phyloP scores from a whole-genome alignment of 306 rosid genomes.

The Malus fusca region DNA sequence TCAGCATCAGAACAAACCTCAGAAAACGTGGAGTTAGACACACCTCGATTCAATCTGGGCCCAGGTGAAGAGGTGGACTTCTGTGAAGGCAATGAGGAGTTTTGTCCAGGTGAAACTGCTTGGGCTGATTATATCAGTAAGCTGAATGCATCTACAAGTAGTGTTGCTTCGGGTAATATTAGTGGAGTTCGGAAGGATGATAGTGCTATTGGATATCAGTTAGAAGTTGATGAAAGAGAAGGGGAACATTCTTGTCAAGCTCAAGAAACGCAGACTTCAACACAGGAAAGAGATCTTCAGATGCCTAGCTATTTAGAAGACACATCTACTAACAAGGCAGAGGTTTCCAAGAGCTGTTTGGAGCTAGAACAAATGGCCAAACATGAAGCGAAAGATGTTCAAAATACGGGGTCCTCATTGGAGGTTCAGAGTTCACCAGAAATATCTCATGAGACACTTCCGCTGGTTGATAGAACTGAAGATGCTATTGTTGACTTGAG shows the following conservation, averaged over 20 bases:
- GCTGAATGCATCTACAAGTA: constrained; percentile 36
- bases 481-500: constrained; percentile 16
- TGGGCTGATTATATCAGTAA: constrained; percentile 71
- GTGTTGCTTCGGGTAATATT: constrained; percentile 15
- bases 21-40: constrained; percentile 63
- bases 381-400: constrained; percentile 25
- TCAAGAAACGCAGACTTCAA: constrained; percentile 25
- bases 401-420: constrained; percentile 16
- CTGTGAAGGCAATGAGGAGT: constrained; percentile 58
- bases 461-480: constrained; percentile 23
- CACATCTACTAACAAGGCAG: constrained; percentile 25
- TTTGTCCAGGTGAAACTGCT: constrained; percentile 44
- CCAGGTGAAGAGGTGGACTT: constrained; percentile 72
- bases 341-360: constrained; percentile 51
- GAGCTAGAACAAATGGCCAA: constrained; percentile 36
- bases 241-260: constrained; percentile 27
- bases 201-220: constrained; percentile 11
- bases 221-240: constrained; percentile 40
- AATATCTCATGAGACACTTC: constrained; percentile 15
- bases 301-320: constrained; percentile 33
- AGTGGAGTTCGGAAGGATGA: constrained; percentile 11
- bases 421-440: constrained; percentile 26
- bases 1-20: constrained; percentile 56
- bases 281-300: constrained; percentile 28
- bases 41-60: constrained; percentile 84